Percentiles rank a stretch among this genome's conserved stretches.
These are phyloP conservation scores for Stagonosporopsis vannaccii DNA, from an alignment of 2,329 filamentous ascomycete species.

Conservation along the genomic window DNA sequence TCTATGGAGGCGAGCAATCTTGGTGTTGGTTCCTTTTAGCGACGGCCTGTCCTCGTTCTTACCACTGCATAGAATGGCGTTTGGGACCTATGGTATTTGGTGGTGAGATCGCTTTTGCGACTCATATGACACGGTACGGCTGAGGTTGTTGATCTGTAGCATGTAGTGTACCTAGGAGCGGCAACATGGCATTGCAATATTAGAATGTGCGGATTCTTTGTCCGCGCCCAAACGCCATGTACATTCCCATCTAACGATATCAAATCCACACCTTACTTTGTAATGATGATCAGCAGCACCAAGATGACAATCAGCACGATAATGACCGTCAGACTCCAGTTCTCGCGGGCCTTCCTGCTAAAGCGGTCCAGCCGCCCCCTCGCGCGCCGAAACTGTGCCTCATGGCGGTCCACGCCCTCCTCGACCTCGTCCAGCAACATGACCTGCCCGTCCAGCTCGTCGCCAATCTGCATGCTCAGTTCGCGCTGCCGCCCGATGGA, in stretches of 20 bases:
- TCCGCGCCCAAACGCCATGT: slow-evolving; percentile 1
- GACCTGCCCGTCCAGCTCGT: slow-evolving; percentile 92
- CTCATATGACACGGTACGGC: not conserved
- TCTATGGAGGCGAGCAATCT: slow-evolving; percentile 10
- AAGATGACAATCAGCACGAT: slow-evolving; percentile 79
- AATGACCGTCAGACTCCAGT: slow-evolving; percentile 87
- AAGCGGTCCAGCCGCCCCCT: slow-evolving; percentile 75
- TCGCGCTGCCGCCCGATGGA: slow-evolving; percentile 90
- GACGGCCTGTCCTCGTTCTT: slow-evolving; percentile 11
- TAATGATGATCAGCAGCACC: slow-evolving; percentile 79
- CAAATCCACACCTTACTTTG: slow-evolving; percentile 30
- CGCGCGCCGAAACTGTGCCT: slow-evolving; percentile 76
- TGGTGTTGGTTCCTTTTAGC: slow-evolving; percentile 15
- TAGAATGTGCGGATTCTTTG: not conserved
- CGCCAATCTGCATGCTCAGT: slow-evolving; percentile 92
- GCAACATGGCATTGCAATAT: slow-evolving; percentile 1
- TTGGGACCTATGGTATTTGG: slow-evolving; percentile 14
- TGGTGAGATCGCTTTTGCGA: slow-evolving; percentile 6
- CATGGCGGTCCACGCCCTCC: slow-evolving; percentile 80
- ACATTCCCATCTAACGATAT: not conserved
- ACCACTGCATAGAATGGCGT: slow-evolving; percentile 33
- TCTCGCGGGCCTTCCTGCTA: slow-evolving; percentile 77
- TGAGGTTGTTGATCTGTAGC: slow-evolving; percentile 8
- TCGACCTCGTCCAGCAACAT: slow-evolving; percentile 90
- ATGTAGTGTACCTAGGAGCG: slow-evolving; percentile 15